phyloP scores from a whole-genome alignment of 164 flowering plant genomes.

The Amborella trichopoda region DNA sequence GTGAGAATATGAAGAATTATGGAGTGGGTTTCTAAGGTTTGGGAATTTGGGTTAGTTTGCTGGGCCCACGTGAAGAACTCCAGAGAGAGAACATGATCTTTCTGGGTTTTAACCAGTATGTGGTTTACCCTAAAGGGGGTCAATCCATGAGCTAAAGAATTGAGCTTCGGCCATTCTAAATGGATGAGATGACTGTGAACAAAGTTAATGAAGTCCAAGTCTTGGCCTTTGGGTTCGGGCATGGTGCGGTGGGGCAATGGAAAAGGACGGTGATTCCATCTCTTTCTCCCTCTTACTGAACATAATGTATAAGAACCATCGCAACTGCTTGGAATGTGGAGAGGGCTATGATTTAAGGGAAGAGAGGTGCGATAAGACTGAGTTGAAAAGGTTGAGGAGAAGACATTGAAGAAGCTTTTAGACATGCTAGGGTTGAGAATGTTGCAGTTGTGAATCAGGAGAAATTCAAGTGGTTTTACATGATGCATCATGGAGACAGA shows the following conservation, averaged over 20 bases:
- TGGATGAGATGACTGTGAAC: conserved; percentile 72
- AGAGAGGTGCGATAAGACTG: no score
- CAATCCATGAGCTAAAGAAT: conserved; percentile 25
- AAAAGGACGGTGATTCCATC: conserved; percentile 18
- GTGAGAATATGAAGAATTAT: conserved; percentile 72
- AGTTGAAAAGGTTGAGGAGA: no score
- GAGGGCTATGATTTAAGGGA: no score
- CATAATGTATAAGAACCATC: no score
- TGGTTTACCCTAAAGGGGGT: conserved; percentile 59
- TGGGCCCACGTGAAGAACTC: conserved; percentile 73
- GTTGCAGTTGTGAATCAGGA: no score
- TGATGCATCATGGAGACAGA: no score
- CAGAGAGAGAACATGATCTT: conserved; percentile 59
- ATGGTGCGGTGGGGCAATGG: conserved; percentile 64
- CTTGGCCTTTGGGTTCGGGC: conserved; percentile 71
- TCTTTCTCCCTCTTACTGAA: no score
- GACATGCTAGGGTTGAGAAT: no score
- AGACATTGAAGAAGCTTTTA: no score
- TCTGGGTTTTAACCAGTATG: conserved; percentile 46
- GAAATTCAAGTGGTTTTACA: no score
- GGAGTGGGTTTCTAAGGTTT: conserved; percentile 43
- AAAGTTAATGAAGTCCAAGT: conserved; percentile 73
- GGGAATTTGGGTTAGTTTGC: conserved; percentile 25
- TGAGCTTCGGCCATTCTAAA: conserved; percentile 65
- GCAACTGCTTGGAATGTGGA: no score